A percentile compares a stretch with the other conserved stretches of the same genome.
These are phyloP conservation scores for Lipomyces spencermartinsiae DNA, from an alignment of 805 yeast genomes.

Conservation along the genomic window DNA sequence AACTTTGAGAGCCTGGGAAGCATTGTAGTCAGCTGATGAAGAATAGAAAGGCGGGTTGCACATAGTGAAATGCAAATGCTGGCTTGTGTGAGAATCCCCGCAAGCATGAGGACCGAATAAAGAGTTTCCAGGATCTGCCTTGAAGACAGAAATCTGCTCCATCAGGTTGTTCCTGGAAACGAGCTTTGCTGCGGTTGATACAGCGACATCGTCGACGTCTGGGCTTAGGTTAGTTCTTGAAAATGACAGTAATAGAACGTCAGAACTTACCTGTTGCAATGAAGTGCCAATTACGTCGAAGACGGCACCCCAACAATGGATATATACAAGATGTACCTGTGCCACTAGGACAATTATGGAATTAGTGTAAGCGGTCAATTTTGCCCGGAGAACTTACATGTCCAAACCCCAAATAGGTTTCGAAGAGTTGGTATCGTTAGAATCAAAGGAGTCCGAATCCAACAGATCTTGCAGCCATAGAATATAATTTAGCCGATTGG, in stretches of 20 bases:
- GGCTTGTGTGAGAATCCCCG: background rate
- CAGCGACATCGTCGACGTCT: constrained; percentile 51
- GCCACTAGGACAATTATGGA: constrained; percentile 44
- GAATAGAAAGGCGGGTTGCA: constrained; percentile 63
- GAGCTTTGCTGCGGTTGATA: constrained; percentile 44
- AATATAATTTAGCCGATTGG: constrained; percentile 44
- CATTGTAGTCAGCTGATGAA: constrained; percentile 47
- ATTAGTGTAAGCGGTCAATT: background rate
- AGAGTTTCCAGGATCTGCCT: constrained; percentile 35
- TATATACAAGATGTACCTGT: constrained; percentile 59
- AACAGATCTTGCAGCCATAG: constrained; percentile 42
- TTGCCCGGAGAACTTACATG: constrained; percentile 14
- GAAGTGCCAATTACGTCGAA: constrained; percentile 43
- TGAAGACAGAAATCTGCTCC: constrained; percentile 35
- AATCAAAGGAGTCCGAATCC: constrained; percentile 15
- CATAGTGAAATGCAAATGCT: constrained; percentile 47
- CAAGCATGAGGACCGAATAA: constrained; percentile 24
- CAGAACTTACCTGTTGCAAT: constrained; percentile 46
- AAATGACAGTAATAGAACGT: background rate
- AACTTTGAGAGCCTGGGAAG: constrained; percentile 42
- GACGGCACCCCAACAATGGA: constrained; percentile 50
- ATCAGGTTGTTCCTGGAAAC: constrained; percentile 44
- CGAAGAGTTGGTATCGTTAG: background rate
- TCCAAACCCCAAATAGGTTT: constrained; percentile 17
- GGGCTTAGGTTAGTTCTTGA: background rate